phyloP scores from a whole-genome alignment of 2,329 filamentous ascomycete species.

The Botrytis porri region DNA sequence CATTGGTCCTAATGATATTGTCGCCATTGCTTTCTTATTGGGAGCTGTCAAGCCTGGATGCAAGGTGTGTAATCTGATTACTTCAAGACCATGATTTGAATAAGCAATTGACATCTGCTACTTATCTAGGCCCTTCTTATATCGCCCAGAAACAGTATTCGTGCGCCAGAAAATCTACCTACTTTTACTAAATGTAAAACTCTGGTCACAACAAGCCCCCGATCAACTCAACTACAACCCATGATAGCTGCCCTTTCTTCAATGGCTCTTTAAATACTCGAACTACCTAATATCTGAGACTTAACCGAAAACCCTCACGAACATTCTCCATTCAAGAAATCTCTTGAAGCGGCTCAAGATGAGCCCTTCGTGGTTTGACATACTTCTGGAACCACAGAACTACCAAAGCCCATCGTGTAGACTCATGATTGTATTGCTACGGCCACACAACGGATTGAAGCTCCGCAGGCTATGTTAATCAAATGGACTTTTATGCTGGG shows the following conservation, averaged over 20 bases:
- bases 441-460: not conserved
- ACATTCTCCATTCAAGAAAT: not conserved
- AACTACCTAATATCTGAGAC: not conserved
- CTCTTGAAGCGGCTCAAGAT: not conserved
- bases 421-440: constrained; percentile 1
- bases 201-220: constrained; percentile 6
- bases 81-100: not conserved
- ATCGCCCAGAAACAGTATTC: constrained; percentile 15
- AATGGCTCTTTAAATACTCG: not conserved
- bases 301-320: not conserved
- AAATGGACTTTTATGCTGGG: constrained; percentile 2
- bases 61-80: not conserved
- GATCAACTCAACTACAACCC: not conserved
- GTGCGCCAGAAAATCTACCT: constrained; percentile 3
- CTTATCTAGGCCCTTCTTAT: not conserved
- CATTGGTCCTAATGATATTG: constrained; percentile 37
- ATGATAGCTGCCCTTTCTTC: not conserved
- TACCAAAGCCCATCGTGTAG: constrained; percentile 16
- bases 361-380: not conserved
- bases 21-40: not conserved
- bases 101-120: not conserved
- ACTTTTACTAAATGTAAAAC: not conserved
- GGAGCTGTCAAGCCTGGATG: constrained; percentile 18
- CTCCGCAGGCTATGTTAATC: not conserved
- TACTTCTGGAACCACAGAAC: constrained; percentile 11